These are phyloP conservation scores for Clarkia xantiana DNA, from an alignment of 345 rosid genomes.

Conservation along the genomic window DNA sequence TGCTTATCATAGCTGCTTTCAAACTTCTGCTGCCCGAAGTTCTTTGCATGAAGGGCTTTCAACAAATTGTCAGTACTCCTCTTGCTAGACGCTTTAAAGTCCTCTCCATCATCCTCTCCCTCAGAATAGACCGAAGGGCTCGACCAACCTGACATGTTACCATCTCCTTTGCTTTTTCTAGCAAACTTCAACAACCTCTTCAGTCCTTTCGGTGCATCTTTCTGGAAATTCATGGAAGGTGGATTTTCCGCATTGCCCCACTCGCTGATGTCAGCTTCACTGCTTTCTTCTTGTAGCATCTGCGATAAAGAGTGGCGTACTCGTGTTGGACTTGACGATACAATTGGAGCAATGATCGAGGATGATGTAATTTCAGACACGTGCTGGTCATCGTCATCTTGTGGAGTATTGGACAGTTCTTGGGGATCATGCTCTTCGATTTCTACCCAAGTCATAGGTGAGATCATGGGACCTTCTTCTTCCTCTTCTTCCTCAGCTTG, in stretches of 20 bases:
- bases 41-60: conserved; percentile 33
- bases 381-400: conserved; percentile 6
- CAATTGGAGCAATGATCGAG: conserved; percentile 15
- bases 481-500: conserved; percentile 18
- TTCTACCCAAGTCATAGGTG: conserved; percentile 56
- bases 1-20: conserved; percentile 16
- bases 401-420: conserved; percentile 14
- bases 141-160: conserved; percentile 40
- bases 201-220: conserved; percentile 55
- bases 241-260: conserved; percentile 68
- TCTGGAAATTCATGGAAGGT: conserved; percentile 35
- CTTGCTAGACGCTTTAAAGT: conserved; percentile 28
- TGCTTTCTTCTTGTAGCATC: conserved; percentile 64
- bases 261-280: conserved; percentile 39
- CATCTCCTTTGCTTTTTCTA: conserved; percentile 54
- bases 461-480: conserved; percentile 35
- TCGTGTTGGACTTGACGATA: conserved; percentile 28
- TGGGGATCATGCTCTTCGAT: conserved; percentile 25
- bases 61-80: conserved; percentile 32
- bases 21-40: conserved; percentile 20
- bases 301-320: conserved; percentile 57
- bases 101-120: conserved; percentile 53
- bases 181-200: conserved; percentile 60
- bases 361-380: conserved; percentile 20
- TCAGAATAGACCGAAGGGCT: conserved; percentile 52